Percentiles rank a stretch among this genome's conserved stretches.
Conservation (phyloP, 768 basidiomycete species). For the Zangia roseola region DNA sequence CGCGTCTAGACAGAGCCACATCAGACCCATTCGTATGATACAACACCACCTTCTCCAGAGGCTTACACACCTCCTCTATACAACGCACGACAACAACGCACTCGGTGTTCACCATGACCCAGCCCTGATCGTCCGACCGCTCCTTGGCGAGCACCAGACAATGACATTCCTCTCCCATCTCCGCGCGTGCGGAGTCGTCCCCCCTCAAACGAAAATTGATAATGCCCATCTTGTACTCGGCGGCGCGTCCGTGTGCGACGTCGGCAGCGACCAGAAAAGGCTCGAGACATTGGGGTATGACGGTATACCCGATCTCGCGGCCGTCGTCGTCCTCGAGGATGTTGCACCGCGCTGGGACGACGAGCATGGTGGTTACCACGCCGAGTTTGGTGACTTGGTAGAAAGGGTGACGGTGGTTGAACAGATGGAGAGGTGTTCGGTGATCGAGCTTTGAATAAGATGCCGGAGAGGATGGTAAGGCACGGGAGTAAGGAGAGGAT, state of each 20-base stretch:
- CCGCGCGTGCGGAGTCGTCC: not conserved
- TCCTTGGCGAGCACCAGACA: constrained; percentile 8
- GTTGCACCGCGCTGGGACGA: constrained; percentile 9
- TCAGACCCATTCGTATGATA: constrained; percentile 4
- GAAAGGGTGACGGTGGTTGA: constrained; percentile 8
- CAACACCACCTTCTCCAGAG: constrained; percentile 4
- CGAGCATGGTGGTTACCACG: constrained; percentile 8
- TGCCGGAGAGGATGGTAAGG: constrained; percentile 8
- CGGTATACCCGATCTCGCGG: constrained; percentile 10
- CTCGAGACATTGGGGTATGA: constrained; percentile 5
- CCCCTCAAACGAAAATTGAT: constrained; percentile 6
- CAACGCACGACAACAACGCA: constrained; percentile 13
- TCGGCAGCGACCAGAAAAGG: constrained; percentile 9
- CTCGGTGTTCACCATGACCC: constrained; percentile 17
- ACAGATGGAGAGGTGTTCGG: not conserved
- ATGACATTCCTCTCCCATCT: constrained; percentile 6
- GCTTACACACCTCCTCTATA: constrained; percentile 1
- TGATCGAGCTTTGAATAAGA: constrained; percentile 10
- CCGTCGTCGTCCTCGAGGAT: constrained; percentile 9
- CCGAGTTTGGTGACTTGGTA: constrained; percentile 17
- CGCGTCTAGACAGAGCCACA: not conserved
- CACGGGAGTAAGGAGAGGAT: constrained; percentile 12
- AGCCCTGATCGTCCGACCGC: constrained; percentile 10
- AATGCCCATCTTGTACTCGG: constrained; percentile 10
- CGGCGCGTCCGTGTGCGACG: not conserved